A percentile compares a stretch with the other conserved stretches of the same genome.
Evolutionary conservation across 345 rosid genomes (phyloP).

Genomic region (Boechera retrofracta): DNA sequence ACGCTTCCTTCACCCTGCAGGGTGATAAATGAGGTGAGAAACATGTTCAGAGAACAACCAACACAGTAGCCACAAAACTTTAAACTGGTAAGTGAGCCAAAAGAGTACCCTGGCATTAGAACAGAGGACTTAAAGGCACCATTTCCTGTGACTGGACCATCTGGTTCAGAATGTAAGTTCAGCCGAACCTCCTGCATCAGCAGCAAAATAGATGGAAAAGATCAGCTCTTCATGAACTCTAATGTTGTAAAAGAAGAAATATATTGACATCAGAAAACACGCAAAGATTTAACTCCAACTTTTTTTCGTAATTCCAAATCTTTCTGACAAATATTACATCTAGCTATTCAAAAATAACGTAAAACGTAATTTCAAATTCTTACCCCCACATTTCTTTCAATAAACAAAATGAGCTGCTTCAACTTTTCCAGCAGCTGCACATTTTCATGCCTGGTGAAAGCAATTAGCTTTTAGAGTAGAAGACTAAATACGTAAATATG

Average conservation of each 20-base stretch:
- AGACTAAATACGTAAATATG: not conserved
- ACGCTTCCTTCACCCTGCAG: conserved; percentile 80
- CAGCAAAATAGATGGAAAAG: conserved; percentile 16
- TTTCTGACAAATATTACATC: not conserved
- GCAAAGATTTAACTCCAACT: conserved; percentile 3
- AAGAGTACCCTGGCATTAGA: conserved; percentile 82
- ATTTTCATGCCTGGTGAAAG: conserved; percentile 86
- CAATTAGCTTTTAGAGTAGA: conserved; percentile 38
- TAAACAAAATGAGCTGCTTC: conserved; percentile 86
- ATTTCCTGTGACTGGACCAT: conserved; percentile 90
- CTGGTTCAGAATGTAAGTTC: conserved; percentile 90
- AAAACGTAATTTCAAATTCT: conserved; percentile 23
- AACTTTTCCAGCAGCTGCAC: conserved; percentile 82
- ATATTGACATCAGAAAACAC: conserved; percentile 17
- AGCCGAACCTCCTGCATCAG: conserved; percentile 66
- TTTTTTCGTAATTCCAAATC: not conserved
- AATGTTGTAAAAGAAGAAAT: not conserved
- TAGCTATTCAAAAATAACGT: conserved; percentile 16
- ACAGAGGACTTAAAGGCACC: conserved; percentile 80
- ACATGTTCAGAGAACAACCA: conserved; percentile 9
- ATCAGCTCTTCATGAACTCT: conserved; percentile 18
- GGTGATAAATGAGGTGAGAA: conserved; percentile 37
- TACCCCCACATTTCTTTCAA: conserved; percentile 92
- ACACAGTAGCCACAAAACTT: conserved; percentile 2
- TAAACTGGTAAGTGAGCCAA: conserved; percentile 16